phyloP scores from a whole-genome alignment of 148 eudicot species.

The Chenopodium suecicum region DNA sequence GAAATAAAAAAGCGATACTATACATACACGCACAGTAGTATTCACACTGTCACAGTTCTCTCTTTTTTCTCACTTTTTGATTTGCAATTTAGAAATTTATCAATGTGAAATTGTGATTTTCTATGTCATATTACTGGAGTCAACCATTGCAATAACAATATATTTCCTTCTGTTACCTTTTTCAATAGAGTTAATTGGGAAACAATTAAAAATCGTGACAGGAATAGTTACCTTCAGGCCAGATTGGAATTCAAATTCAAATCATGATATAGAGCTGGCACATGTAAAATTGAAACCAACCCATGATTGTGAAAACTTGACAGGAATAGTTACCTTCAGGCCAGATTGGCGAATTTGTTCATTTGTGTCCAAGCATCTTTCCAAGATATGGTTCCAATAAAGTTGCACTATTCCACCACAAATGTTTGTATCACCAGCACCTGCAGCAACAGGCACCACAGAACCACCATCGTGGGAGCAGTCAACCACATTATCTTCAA shows the following conservation, averaged over 20 bases:
- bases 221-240: slow-evolving; percentile 58
- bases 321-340: slow-evolving; percentile 51
- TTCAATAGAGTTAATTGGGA: background rate
- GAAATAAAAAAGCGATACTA: background rate
- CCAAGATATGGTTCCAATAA: slow-evolving; percentile 79
- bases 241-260: slow-evolving; percentile 31
- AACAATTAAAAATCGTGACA: background rate
- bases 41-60: background rate
- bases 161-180: background rate
- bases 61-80: background rate
- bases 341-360: slow-evolving; percentile 85
- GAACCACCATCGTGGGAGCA: slow-evolving; percentile 46
- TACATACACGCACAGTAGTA: no score
- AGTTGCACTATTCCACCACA: slow-evolving; percentile 92
- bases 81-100: background rate
- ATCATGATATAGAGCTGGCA: background rate
- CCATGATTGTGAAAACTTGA: background rate
- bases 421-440: slow-evolving; percentile 96
- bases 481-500: slow-evolving; percentile 36
- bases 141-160: no score
- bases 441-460: slow-evolving; percentile 93
- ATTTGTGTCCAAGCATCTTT: slow-evolving; percentile 79
- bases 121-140: background rate
- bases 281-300: background rate
- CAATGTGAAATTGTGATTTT: background rate